Evolutionary conservation across 2,329 filamentous ascomycete genomes (phyloP).

Genomic region (Phialocephala subalpina): DNA sequence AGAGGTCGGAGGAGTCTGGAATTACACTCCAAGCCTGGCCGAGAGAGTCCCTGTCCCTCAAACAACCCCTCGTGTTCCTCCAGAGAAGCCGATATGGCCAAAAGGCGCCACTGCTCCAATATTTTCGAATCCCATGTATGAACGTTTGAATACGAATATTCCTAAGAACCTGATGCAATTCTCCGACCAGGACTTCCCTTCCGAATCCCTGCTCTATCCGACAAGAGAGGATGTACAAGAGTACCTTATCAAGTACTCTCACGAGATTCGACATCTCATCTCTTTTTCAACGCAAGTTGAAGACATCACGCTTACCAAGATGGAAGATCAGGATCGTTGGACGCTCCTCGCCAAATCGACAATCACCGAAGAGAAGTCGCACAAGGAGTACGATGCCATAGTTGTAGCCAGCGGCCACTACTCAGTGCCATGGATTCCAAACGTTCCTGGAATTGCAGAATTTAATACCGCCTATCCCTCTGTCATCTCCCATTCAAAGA

Average conservation of each 20-base stretch:
- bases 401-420: slow-evolving; percentile 82
- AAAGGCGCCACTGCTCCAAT: slow-evolving; percentile 49
- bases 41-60: slow-evolving; percentile 69
- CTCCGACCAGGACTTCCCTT: slow-evolving; percentile 72
- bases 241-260: slow-evolving; percentile 75
- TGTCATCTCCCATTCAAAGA: slow-evolving; percentile 78
- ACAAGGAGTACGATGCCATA: slow-evolving; percentile 68
- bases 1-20: slow-evolving; percentile 85
- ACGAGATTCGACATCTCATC: slow-evolving; percentile 72
- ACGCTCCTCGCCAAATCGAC: slow-evolving; percentile 44
- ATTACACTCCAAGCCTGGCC: slow-evolving; percentile 65
- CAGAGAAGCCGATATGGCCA: slow-evolving; percentile 68
- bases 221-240: slow-evolving; percentile 72
- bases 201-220: slow-evolving; percentile 76
- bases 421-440: slow-evolving; percentile 71
- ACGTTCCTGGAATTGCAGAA: slow-evolving; percentile 63
- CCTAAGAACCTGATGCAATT: slow-evolving; percentile 83
- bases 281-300: slow-evolving; percentile 75
- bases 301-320: slow-evolving; percentile 54
- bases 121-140: slow-evolving; percentile 87
- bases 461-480: slow-evolving; percentile 68
- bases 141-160: slow-evolving; percentile 86
- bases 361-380: slow-evolving; percentile 34
- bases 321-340: slow-evolving; percentile 61
- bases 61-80: slow-evolving; percentile 66